Evolutionary conservation across 2,329 filamentous ascomycete genomes (phyloP), one percentile per base, ranked within the genome.

Genomic region (Acrocalymma vagum): DNA sequence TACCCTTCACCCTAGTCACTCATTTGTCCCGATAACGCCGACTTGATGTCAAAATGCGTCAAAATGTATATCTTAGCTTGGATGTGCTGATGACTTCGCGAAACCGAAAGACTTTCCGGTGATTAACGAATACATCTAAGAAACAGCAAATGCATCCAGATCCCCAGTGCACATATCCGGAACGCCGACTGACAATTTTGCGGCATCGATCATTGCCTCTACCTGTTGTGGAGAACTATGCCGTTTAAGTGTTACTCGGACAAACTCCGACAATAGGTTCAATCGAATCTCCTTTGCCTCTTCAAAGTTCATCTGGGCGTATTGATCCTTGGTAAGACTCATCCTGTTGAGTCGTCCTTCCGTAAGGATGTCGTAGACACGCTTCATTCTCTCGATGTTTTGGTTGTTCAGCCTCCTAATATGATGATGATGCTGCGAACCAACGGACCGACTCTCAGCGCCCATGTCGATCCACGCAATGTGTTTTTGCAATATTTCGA

Each of bases 191-290:
- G 51, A 55, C 8, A 38, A 38, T 36, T 48, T 62, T 9, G 62
- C 56, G 10, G 55, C 45, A 11, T 62, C 50, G 34, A 70, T 63
- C 58, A 65, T 57, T 3, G 22, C 41, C 37, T 70, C 66, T 3
- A 66, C 56, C 4, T 49, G 21, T 18, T 56, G 51, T 6, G 63
- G 50, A 17, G 47, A 23, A 35, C 60, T 42, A 10, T 44, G 38
- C 13, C 57, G 49, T 38, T 58, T 58, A 29, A 69, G 25, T 9
- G 63, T 40, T 1, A 62, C 56, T 18, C 65, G 53, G 2, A 67
- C 42, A 31, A 67, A 65, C 40, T 67, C 65, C 10, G 63, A 65
- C 14, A 70, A 34, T 4, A 57, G 14, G 30, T 69, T 52, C 29
- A 70, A 26, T 6, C 48, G 45, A 8, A 65, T 6, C 13, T 68